These are phyloP conservation scores for Cyberlindnera xylosilytica DNA, from an alignment of 805 yeast species.

Conservation along the genomic window DNA sequence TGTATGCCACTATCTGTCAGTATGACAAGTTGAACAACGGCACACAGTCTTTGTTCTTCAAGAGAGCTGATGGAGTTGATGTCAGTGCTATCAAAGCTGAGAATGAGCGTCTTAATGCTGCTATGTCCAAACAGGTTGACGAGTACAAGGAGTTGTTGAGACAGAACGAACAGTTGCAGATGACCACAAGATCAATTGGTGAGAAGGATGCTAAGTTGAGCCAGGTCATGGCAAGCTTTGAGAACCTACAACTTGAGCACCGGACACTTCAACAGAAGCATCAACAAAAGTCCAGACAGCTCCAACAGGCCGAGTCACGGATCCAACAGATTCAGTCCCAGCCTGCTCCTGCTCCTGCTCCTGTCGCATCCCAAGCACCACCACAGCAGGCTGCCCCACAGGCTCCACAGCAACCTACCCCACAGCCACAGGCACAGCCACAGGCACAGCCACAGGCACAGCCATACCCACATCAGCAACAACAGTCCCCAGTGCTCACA, in stretches of 20 bases:
- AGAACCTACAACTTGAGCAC: constrained; percentile 11
- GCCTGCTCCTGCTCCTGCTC: constrained; percentile 2
- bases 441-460: background rate
- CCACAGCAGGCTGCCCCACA: background rate
- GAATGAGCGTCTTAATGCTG: constrained; percentile 6
- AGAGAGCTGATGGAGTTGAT: constrained; percentile 21
- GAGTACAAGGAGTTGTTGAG: constrained; percentile 12
- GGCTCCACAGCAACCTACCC: background rate
- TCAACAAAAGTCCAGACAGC: constrained; percentile 9
- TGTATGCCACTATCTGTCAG: constrained; percentile 76
- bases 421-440: constrained; percentile 1
- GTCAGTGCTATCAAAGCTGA: constrained; percentile 3
- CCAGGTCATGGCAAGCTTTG: constrained; percentile 5
- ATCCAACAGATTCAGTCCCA: constrained; percentile 11
- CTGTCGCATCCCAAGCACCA: background rate
- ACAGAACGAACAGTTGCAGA: constrained; percentile 11
- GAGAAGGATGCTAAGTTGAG: constrained; percentile 7
- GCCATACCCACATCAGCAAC: constrained; percentile 6
- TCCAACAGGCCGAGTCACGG: constrained; percentile 8
- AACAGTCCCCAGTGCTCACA: constrained; percentile 2
- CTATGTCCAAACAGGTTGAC: constrained; percentile 8
- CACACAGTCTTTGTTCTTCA: constrained; percentile 22
- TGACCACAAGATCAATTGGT: constrained; percentile 3
- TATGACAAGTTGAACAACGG: constrained; percentile 34
- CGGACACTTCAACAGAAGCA: constrained; percentile 11